Evolutionary conservation across 2,329 filamentous ascomycete species (phyloP).

Genomic region (Aspergillus sclerotialis): DNA sequence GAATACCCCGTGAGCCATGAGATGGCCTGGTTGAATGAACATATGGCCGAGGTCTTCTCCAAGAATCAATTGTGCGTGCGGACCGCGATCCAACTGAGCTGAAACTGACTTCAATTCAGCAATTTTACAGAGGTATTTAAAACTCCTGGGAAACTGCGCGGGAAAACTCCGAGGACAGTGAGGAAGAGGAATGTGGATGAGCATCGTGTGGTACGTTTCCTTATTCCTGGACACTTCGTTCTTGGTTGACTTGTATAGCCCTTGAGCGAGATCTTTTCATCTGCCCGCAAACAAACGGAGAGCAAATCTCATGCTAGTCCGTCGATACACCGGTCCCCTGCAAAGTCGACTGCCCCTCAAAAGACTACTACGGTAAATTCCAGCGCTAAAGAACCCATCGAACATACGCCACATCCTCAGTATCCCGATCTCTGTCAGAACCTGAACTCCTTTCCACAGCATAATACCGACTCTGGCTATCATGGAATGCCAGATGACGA

Average conservation of each 20-base stretch:
- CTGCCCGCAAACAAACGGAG: conserved; percentile 30
- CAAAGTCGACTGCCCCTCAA: conserved; percentile 19
- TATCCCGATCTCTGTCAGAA: conserved; percentile 25
- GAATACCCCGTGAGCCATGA: conserved; percentile 88
- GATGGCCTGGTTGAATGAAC: conserved; percentile 96
- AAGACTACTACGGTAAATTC: conserved; percentile 2
- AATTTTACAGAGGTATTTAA: conserved; percentile 96
- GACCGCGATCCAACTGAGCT: conserved; percentile 4
- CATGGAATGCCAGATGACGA: conserved; percentile 39
- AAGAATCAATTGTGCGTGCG: conserved; percentile 72
- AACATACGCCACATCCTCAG: conserved; percentile 17
- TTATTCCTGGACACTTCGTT: background rate
- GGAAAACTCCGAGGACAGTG: conserved; percentile 42
- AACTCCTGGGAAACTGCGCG: conserved; percentile 43
- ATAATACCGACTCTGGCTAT: conserved; percentile 42
- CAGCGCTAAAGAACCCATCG: conserved; percentile 7
- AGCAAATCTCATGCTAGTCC: conserved; percentile 27
- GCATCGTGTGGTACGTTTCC: conserved; percentile 35
- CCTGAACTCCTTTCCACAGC: conserved; percentile 33
- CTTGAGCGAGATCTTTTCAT: conserved; percentile 42
- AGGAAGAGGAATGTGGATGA: conserved; percentile 38
- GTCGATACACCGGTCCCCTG: conserved; percentile 28
- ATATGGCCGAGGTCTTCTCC: conserved; percentile 91
- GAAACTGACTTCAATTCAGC: conserved; percentile 45
- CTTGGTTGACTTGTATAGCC: conserved; percentile 26